These are phyloP conservation scores for Calonectria montana DNA, from an alignment of 2,329 filamentous ascomycete species.

Conservation along the genomic window DNA sequence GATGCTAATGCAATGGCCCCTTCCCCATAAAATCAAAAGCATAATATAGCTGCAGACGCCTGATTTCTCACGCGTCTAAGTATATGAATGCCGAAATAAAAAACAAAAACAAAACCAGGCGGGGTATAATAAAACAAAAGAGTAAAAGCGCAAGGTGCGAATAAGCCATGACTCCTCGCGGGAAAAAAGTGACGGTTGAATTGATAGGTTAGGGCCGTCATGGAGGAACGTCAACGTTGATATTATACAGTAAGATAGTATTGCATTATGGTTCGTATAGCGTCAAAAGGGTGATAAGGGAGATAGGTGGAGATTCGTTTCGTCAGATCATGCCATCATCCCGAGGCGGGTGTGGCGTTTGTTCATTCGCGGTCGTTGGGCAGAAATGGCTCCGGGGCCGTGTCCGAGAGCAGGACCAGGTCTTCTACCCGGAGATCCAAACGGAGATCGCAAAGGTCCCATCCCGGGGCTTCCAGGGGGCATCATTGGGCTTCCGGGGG, in stretches of 20 bases:
- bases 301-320: constrained; percentile 27
- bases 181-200: constrained; percentile 24
- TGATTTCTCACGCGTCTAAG: constrained; percentile 13
- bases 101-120: constrained; percentile 26
- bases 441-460: constrained; percentile 39
- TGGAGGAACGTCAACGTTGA: constrained; percentile 12
- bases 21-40: neutral
- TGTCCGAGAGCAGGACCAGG: constrained; percentile 40
- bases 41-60: constrained; percentile 8
- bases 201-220: neutral
- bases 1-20: constrained; percentile 21
- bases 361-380: constrained; percentile 64
- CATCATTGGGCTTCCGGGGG: neutral
- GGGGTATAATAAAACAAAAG: constrained; percentile 39
- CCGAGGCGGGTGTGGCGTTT: constrained; percentile 71
- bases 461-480: constrained; percentile 25
- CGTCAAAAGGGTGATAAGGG: constrained; percentile 22
- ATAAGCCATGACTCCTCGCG: constrained; percentile 27
- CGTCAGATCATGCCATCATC: constrained; percentile 58
- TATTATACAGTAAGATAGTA: constrained; percentile 35
- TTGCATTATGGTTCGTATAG: constrained; percentile 30
- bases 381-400: constrained; percentile 47
- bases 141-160: constrained; percentile 27
- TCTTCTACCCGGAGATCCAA: constrained; percentile 36
- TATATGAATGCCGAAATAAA: constrained; percentile 20